These are phyloP conservation scores for Aspergillus sp. DNA, from an alignment of 2,329 filamentous ascomycete genomes.

Conservation along the genomic window DNA sequence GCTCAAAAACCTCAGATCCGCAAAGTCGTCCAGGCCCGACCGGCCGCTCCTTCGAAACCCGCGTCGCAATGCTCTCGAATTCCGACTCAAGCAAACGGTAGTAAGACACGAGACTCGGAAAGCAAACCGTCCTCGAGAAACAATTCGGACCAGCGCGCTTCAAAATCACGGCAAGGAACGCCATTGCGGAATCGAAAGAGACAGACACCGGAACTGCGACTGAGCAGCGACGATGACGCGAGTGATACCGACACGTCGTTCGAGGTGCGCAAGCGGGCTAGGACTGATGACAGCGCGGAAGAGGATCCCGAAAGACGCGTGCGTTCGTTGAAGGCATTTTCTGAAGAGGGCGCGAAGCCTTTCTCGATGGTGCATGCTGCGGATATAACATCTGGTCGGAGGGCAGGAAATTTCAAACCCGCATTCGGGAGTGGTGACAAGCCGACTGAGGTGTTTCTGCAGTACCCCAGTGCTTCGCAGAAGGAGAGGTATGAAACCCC, in stretches of 20 bases:
- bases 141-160: slow-evolving; percentile 19
- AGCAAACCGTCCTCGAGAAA: slow-evolving; percentile 22
- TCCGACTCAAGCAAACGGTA: slow-evolving; percentile 13
- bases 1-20: slow-evolving; percentile 36
- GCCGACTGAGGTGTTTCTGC: slow-evolving; percentile 54
- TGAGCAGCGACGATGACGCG: slow-evolving; percentile 36
- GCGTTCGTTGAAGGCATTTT: slow-evolving; percentile 40
- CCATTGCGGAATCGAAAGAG: slow-evolving; percentile 28
- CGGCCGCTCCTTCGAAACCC: slow-evolving; percentile 22
- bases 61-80: slow-evolving; percentile 18
- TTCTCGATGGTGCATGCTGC: slow-evolving; percentile 43
- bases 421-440: slow-evolving; percentile 41
- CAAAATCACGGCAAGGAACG: slow-evolving; percentile 25
- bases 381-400: slow-evolving; percentile 39
- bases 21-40: slow-evolving; percentile 33
- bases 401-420: slow-evolving; percentile 43
- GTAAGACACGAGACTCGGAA: slow-evolving; percentile 16
- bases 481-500: slow-evolving; percentile 52
- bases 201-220: slow-evolving; percentile 29
- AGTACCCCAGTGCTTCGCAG: slow-evolving; percentile 70
- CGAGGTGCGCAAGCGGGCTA: slow-evolving; percentile 36
- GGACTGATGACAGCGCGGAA: slow-evolving; percentile 34
- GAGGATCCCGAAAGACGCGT: slow-evolving; percentile 38
- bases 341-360: slow-evolving; percentile 27
- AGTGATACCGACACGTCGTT: slow-evolving; percentile 36